These are phyloP conservation scores for Bacterosira constricta DNA, from an alignment of 108 stramenopile species.

Conservation along the genomic window DNA sequence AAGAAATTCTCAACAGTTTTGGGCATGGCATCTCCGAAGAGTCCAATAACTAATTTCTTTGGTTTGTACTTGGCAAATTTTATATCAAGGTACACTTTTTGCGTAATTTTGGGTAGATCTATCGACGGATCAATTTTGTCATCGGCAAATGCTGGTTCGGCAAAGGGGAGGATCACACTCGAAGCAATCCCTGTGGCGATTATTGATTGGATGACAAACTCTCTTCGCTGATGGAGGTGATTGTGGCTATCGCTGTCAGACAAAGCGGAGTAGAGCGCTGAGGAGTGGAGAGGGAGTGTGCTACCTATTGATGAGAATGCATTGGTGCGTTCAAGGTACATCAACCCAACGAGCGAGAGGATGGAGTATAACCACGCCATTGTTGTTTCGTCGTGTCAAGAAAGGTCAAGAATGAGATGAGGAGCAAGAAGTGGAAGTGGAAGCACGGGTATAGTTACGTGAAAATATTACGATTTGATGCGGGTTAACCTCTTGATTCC, in stretches of 20 bases:
- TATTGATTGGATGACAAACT: not conserved
- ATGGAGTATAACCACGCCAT: no score
- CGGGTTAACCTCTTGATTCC: no score
- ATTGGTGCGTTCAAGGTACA: no score
- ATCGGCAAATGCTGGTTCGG: slow-evolving; percentile 4
- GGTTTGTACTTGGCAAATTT: slow-evolving; percentile 37
- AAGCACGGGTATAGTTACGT: no score
- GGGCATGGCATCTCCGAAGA: slow-evolving; percentile 74
- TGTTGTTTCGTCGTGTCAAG: no score
- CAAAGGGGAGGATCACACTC: not conserved
- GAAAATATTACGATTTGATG: no score
- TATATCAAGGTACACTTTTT: slow-evolving; percentile 67
- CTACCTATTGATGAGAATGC: no score
- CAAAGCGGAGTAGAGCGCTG: no score
- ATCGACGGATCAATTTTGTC: slow-evolving; percentile 55
- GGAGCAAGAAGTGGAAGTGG: no score
- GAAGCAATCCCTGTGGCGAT: not conserved
- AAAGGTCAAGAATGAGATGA: no score
- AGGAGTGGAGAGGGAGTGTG: no score
- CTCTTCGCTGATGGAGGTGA: not conserved
- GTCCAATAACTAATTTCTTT: slow-evolving; percentile 57
- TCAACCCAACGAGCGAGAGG: no score
- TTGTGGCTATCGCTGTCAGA: not conserved
- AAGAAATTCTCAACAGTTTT: slow-evolving; percentile 59
- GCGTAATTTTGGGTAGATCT: slow-evolving; percentile 57